Base-by-base conservation (phyloP, 139 green algal genomes). In the Chlamydomonas sp. region DNA sequence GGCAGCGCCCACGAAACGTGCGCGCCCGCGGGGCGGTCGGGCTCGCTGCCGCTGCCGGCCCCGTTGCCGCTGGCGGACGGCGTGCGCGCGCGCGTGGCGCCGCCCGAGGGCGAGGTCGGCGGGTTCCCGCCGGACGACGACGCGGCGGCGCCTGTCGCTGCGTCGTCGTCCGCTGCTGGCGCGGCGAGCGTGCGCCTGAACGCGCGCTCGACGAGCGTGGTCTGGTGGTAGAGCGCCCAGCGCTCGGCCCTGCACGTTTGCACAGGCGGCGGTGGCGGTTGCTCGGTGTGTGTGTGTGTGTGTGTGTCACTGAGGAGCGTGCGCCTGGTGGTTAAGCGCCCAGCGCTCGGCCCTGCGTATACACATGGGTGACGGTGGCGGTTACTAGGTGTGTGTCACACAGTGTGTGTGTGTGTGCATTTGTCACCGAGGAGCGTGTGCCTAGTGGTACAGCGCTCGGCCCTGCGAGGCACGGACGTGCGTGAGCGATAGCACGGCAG, bases 171-270 rank as follows among this genome's bases (percentile, higher is more conserved):
- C 16, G 62, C 43, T 24, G 28, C 39, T 29, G 72, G n/a, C 28
- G 58, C 31, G 4, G 48, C 22, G 0, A 49, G n/a, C 31, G 79
- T 74, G 60, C 79, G 80, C 1, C 82, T 75, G 31, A 83, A 47
- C 6, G 72, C 73, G 0, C 83, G 78, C 66, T 92, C 87, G 36
- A 91, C 65, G n/a, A 90, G 76, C 37, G 89, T 85, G 0, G 88
- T 13, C 26, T 90, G 70, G 58, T 92, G 83, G 68, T 89, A 89
- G n/a, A 91, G 69, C 2, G 75, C 60, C 83, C 83, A 92, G 34
- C 84, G 73, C 62, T 72, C 70, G 2, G 37, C 33, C 74, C 72
- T 67, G 10, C 73, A 37, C 49, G 59, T 47, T 3, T 49, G 35
- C 3, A 78, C 20, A 29, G 65, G 37, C 16, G 16, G 13, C 26